These are phyloP conservation scores for Ogataea angusta DNA, from an alignment of 805 yeast genomes.

Conservation along the genomic window DNA sequence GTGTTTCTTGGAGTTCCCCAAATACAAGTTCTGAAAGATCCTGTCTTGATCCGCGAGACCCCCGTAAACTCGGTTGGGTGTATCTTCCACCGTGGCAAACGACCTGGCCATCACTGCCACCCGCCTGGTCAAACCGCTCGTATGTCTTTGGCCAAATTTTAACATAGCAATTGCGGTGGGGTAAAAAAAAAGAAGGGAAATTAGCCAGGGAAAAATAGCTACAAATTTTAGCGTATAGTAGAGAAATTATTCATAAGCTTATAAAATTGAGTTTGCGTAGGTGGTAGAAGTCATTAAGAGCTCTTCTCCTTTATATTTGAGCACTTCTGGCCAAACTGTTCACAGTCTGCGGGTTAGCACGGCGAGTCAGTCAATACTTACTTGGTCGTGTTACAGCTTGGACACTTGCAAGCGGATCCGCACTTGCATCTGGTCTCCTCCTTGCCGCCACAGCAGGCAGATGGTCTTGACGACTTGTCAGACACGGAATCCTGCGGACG, in stretches of 20 bases:
- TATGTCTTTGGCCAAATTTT: background rate
- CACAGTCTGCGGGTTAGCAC: conserved; percentile 4
- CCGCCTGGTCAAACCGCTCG: background rate
- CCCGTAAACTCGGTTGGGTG: conserved; percentile 58
- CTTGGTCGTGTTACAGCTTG: conserved; percentile 37
- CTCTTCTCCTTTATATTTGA: no score
- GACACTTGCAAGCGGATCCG: conserved; percentile 36
- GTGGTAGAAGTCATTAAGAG: no score
- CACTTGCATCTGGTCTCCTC: conserved; percentile 30
- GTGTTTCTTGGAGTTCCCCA: conserved; percentile 47
- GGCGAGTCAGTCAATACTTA: conserved; percentile 8
- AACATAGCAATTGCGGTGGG: conserved; percentile 8
- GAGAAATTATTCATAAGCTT: background rate
- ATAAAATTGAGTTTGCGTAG: background rate
- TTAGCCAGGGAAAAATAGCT: background rate
- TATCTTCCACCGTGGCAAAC: conserved; percentile 45
- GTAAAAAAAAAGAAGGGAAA: conserved; percentile 2
- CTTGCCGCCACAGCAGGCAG: conserved; percentile 28
- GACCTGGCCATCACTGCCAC: conserved; percentile 12
- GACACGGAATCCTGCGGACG: background rate
- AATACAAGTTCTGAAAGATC: conserved; percentile 78
- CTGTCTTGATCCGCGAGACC: conserved; percentile 81
- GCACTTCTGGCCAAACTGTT: no score
- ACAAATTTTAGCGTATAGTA: background rate
- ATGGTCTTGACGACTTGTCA: conserved; percentile 5